Evolutionary conservation across 345 rosid genomes (phyloP).

Genomic region (Eutrema japonicum): DNA sequence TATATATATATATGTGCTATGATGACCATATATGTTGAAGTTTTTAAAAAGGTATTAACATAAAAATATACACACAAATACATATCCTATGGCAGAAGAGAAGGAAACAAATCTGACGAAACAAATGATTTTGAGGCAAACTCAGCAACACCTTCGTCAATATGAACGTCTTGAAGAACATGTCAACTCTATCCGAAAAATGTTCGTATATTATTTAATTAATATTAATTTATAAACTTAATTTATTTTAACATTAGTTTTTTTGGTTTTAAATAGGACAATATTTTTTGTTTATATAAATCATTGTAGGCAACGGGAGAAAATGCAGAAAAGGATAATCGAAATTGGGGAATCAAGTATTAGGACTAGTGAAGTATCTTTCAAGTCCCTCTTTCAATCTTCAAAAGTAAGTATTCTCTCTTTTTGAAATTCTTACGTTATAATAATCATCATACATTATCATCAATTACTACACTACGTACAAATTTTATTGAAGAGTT

Average conservation of each 20-base stretch:
- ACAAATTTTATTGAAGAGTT: background rate
- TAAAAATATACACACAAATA: background rate
- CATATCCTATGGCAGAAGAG: background rate
- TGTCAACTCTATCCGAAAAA: background rate
- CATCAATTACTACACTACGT: background rate
- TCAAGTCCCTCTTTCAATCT: conserved; percentile 21
- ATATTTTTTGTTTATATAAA: background rate
- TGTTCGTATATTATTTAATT: background rate
- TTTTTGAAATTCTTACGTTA: background rate
- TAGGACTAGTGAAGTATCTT: background rate
- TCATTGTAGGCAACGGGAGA: background rate
- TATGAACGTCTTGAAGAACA: background rate
- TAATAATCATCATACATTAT: background rate
- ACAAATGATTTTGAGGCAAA: background rate
- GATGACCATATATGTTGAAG: background rate
- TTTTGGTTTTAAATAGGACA: background rate
- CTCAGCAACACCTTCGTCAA: conserved; percentile 9
- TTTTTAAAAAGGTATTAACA: background rate
- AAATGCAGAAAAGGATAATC: background rate
- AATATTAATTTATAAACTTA: no score
- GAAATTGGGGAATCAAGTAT: conserved; percentile 6
- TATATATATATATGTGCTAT: background rate
- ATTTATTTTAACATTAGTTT: background rate
- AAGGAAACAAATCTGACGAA: background rate
- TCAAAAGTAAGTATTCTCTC: conserved; percentile 8